phyloP scores from a whole-genome alignment of 306 rosid genomes.

The Cyamopsis tetragonoloba region DNA sequence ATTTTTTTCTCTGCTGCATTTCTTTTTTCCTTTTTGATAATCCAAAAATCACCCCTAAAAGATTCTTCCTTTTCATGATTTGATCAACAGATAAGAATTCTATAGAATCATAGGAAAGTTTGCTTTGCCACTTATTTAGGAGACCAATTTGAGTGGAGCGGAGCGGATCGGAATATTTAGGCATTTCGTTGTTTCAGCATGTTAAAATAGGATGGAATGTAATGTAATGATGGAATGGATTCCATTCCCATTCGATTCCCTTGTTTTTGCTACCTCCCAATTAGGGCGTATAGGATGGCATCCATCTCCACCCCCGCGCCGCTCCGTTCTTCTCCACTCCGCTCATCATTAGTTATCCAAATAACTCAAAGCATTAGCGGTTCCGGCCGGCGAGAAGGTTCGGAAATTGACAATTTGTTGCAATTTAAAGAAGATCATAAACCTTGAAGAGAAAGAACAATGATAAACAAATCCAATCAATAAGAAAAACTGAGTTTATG shows the following conservation, averaged over 20 bases:
- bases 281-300: too few species aligned
- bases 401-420: neutral
- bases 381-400: neutral
- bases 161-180: too few species aligned
- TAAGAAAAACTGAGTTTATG: neutral
- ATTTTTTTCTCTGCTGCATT: neutral
- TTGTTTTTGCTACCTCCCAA: too few species aligned
- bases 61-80: conserved; percentile 18
- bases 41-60: neutral
- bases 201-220: too few species aligned
- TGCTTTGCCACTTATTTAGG: neutral
- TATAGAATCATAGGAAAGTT: neutral
- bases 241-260: too few species aligned
- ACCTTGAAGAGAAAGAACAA: neutral
- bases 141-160: too few species aligned
- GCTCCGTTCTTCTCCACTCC: too few species aligned
- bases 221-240: too few species aligned
- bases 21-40: neutral
- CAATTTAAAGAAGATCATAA: neutral
- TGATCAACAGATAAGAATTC: conserved; percentile 9
- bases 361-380: neutral
- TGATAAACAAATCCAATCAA: conserved; percentile 5
- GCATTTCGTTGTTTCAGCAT: too few species aligned
- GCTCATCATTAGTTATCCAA: too few species aligned
- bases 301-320: too few species aligned